phyloP scores from a whole-genome alignment of 2,329 filamentous ascomycete genomes.

The Gliomastix tumulicola region DNA sequence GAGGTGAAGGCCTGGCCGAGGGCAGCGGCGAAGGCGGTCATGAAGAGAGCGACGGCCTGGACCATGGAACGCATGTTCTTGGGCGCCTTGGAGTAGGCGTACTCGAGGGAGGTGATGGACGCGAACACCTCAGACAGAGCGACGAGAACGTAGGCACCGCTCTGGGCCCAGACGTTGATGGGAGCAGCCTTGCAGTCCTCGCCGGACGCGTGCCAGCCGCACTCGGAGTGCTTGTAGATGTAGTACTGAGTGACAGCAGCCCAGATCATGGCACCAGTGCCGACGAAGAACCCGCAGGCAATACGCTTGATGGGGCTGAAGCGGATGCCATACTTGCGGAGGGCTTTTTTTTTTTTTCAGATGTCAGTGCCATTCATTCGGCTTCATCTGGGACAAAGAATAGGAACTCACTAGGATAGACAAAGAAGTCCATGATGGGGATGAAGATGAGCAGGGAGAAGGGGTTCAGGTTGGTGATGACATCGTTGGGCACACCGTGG shows the following conservation, averaged over 20 bases:
- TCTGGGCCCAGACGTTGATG: slow-evolving; percentile 58
- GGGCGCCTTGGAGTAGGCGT: slow-evolving; percentile 70
- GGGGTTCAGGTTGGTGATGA: slow-evolving; percentile 68
- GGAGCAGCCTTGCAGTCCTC: slow-evolving; percentile 35
- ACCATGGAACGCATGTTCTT: slow-evolving; percentile 71
- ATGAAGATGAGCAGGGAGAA: slow-evolving; percentile 70
- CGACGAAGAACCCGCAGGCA: slow-evolving; percentile 59
- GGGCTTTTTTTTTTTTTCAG: too few relatives aligned
- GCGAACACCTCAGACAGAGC: slow-evolving; percentile 42
- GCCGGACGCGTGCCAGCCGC: slow-evolving; percentile 36
- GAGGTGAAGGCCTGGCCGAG: slow-evolving; percentile 51
- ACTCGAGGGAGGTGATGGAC: slow-evolving; percentile 57
- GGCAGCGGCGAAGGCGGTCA: slow-evolving; percentile 60
- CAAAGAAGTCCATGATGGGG: slow-evolving; percentile 57
- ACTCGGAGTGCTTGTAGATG: slow-evolving; percentile 58
- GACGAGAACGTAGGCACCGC: slow-evolving; percentile 39
- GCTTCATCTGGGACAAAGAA: too few relatives aligned
- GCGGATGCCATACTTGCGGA: slow-evolving; percentile 55
- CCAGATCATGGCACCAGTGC: slow-evolving; percentile 51
- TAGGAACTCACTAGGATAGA: too few relatives aligned
- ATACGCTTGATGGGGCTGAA: slow-evolving; percentile 76
- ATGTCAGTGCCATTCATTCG: too few relatives aligned
- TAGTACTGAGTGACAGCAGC: slow-evolving; percentile 48
- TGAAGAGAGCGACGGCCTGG: slow-evolving; percentile 61
- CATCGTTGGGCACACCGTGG: slow-evolving; percentile 68